phyloP scores from a whole-genome alignment of 768 basidiomycete genomes.

The Clitopilus hobsonii region DNA sequence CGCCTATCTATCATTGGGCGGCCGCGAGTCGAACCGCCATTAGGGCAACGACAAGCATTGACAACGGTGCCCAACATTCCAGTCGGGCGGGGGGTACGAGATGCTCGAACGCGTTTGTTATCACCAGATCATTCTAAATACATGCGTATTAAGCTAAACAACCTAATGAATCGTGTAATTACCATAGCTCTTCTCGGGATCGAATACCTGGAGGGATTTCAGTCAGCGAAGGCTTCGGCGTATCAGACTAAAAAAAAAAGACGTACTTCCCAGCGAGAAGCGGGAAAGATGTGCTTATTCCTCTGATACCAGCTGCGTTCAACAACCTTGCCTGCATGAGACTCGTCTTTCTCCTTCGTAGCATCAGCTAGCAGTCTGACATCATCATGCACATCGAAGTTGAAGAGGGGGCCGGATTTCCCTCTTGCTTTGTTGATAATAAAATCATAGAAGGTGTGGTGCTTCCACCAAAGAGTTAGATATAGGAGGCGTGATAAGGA shows the following conservation, averaged over 20 bases:
- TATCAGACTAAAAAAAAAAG: neutral
- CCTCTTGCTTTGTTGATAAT: constrained; percentile 98
- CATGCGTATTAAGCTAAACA: constrained; percentile 1
- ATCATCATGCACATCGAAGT: constrained; percentile 99
- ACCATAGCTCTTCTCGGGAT: constrained; percentile 91
- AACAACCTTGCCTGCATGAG: constrained; percentile 97
- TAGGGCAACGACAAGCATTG: no score
- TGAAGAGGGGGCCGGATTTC: constrained; percentile 96
- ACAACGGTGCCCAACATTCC: no score
- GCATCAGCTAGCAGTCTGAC: constrained; percentile 93
- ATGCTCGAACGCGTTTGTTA: no score
- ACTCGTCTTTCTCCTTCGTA: constrained; percentile 96
- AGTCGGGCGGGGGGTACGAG: no score
- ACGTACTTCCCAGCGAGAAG: constrained; percentile 91
- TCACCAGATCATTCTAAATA: no score
- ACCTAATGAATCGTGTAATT: constrained; percentile 72
- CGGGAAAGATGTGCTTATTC: constrained; percentile 97
- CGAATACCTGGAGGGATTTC: constrained; percentile 64
- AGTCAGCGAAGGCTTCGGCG: neutral
- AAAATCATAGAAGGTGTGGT: constrained; percentile 98
- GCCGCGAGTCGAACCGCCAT: no score
- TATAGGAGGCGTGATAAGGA: neutral
- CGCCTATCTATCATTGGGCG: no score
- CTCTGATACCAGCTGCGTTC: constrained; percentile 94
- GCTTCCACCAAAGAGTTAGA: constrained; percentile 41